phyloP scores from a whole-genome alignment of 805 yeast genomes.

The Lipomyces japonicus region DNA sequence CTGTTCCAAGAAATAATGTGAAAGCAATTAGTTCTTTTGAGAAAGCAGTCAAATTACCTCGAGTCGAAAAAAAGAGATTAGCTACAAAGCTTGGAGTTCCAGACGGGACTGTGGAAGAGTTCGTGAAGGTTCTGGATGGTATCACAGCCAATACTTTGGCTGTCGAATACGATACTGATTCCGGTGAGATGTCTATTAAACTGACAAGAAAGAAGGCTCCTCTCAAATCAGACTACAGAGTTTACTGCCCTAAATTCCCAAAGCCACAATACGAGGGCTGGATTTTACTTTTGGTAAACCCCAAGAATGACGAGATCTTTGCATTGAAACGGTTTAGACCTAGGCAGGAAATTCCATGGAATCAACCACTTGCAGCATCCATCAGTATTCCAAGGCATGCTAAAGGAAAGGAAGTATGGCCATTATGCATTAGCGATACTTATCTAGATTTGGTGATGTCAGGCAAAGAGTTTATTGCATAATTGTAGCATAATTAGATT shows the following conservation, averaged over 20 bases:
- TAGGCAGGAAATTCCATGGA: constrained; percentile 43
- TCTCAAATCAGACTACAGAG: constrained; percentile 53
- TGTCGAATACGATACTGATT: constrained; percentile 18
- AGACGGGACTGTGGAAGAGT: constrained; percentile 7
- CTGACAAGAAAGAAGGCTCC: constrained; percentile 51
- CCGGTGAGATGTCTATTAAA: constrained; percentile 43
- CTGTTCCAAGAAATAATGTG: constrained; percentile 8
- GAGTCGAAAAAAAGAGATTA: constrained; percentile 13
- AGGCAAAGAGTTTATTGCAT: too few species aligned
- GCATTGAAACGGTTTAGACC: constrained; percentile 68
- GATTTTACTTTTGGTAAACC: constrained; percentile 65
- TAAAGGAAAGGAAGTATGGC: constrained; percentile 7
- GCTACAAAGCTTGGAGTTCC: constrained; percentile 16
- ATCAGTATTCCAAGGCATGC: constrained; percentile 17
- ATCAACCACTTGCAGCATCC: constrained; percentile 10
- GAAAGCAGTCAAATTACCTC: constrained; percentile 9
- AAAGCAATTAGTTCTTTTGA: constrained; percentile 3
- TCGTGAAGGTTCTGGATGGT: constrained; percentile 42
- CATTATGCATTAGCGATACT: constrained; percentile 18
- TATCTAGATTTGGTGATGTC: too few species aligned
- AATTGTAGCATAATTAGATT: too few species aligned
- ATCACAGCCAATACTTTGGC: constrained; percentile 56
- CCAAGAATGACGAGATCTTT: constrained; percentile 48
- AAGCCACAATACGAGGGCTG: constrained; percentile 91
- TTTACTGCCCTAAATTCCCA: constrained; percentile 78